A percentile compares a stretch with the other conserved stretches of the same genome.
phyloP scores from a whole-genome alignment of 179 eudicot genomes.

The Heliamphora pulchella region DNA sequence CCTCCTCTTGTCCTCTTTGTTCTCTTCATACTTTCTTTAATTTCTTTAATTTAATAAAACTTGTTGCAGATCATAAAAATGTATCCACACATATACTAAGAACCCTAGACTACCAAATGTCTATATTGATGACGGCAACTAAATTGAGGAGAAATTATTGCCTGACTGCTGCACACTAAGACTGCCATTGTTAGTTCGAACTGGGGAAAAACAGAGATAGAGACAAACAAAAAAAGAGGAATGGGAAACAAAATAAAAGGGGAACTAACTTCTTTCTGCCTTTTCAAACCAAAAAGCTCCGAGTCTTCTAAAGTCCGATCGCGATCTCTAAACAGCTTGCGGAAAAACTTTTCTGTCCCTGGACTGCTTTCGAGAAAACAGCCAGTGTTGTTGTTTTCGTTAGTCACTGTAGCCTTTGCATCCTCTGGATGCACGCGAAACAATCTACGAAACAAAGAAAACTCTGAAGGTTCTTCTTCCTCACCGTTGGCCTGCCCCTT shows the following conservation, averaged over 20 bases:
- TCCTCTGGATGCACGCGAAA: constrained; percentile 93
- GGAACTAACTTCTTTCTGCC: constrained; percentile 64
- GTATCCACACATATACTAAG: background rate
- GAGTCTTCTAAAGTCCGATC: constrained; percentile 89
- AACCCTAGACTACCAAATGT: background rate
- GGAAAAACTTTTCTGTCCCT: constrained; percentile 92
- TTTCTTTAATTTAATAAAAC: too few species aligned
- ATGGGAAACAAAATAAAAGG: background rate
- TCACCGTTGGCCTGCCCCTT: constrained; percentile 52
- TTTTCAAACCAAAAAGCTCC: constrained; percentile 75
- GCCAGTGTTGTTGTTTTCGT: constrained; percentile 31
- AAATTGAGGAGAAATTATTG: background rate
- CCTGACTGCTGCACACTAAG: background rate
- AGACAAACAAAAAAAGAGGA: background rate
- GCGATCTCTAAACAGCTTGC: constrained; percentile 88
- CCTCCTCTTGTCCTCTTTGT: too few species aligned
- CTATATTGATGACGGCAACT: background rate
- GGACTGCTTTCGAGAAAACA: constrained; percentile 82
- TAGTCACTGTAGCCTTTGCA: constrained; percentile 35
- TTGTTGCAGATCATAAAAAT: too few species aligned
- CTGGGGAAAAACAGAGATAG: background rate
- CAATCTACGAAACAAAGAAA: constrained; percentile 65
- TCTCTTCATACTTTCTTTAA: too few species aligned
- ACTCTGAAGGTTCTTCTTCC: constrained; percentile 83
- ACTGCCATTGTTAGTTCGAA: background rate